phyloP scores from a whole-genome alignment of 78 protist species.

The Kipferlia bialata region DNA sequence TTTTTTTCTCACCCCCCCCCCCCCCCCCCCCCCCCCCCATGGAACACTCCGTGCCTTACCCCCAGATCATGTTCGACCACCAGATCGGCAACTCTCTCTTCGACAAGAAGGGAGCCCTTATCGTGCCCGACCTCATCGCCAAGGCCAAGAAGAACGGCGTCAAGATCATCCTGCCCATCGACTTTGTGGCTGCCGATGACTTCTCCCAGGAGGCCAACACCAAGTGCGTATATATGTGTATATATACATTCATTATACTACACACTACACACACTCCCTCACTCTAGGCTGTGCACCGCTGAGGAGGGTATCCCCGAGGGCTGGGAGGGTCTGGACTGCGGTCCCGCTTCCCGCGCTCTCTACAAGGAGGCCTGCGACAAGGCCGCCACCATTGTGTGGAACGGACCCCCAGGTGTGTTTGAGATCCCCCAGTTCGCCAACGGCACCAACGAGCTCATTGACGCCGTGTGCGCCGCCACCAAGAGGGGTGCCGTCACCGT shows the following conservation, averaged over 20 bases:
- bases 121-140: conserved; percentile 53
- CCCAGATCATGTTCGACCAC: conserved; percentile 34
- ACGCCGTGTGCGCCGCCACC: conserved; percentile 64
- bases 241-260: no score
- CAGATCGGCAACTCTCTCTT: conserved; percentile 65
- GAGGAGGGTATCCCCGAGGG: conserved; percentile 80
- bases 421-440: conserved; percentile 67
- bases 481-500: conserved; percentile 63
- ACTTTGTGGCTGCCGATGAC: conserved; percentile 64
- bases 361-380: conserved; percentile 31
- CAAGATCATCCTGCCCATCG: conserved; percentile 69
- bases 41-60: no score
- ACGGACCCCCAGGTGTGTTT: conserved; percentile 95
- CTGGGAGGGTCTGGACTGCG: conserved; percentile 93
- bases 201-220: conserved; percentile 47
- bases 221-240: no score
- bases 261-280: no score
- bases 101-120: conserved; percentile 63
- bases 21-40: no score
- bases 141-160: conserved; percentile 67
- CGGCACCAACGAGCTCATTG: conserved; percentile 66
- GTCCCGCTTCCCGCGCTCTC: conserved; percentile 61
- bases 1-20: no score
- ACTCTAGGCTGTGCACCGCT: no score
- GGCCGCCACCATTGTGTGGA: conserved; percentile 83